Base-by-base conservation (phyloP, 371 early-diverging fungal genomes). In the Mucor piriformis region DNA sequence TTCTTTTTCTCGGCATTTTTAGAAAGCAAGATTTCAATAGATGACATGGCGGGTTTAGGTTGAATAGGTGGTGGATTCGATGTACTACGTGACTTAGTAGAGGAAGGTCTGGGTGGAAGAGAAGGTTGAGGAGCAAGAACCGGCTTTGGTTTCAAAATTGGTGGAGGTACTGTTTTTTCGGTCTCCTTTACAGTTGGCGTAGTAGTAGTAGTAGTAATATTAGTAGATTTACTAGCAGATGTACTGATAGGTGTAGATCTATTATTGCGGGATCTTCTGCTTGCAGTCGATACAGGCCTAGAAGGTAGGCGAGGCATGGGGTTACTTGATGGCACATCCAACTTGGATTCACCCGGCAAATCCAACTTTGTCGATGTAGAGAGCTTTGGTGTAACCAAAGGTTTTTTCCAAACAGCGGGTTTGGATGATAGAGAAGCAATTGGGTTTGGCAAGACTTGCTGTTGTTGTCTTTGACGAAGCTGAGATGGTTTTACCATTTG, bases 301-400 rank as follows among this genome's bases (percentile, higher is more conserved):
- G 78, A 72, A 13, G 74, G 78, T n/a, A 77, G 38, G 8, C 67
- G 63, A 33, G 78, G 74, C 48, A 73, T 72, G 34, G 78, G 72
- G 35, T 64, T 74, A 13, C 40, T 69, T 8, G 70, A 35, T 6
- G 64, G 57, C 15, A 61, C 23, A 16, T 51, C 42, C 16, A 59
- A 23, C 35, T 49, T 35, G 27, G 35, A 21, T 8, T 21, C 15
- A 16, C 29, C 29, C 4, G 29, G 29, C 8, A 8, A 8, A 29
- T 29, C 29, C 29, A 8, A 29, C 29, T 29, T 29, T 29, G 29
- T 29, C 6, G 29, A 29, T 29, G 8, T 6, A 29, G 29, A 29
- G 29, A 29, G 29, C 29, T 29, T 37, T 3, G 37, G n/a, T 37
- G 11, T 37, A 3, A 13, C 37, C n/a, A 37, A 0, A 37, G 37